phyloP scores from a whole-genome alignment of 1,139 yeast species.

The Yamadazyma dendronema region DNA sequence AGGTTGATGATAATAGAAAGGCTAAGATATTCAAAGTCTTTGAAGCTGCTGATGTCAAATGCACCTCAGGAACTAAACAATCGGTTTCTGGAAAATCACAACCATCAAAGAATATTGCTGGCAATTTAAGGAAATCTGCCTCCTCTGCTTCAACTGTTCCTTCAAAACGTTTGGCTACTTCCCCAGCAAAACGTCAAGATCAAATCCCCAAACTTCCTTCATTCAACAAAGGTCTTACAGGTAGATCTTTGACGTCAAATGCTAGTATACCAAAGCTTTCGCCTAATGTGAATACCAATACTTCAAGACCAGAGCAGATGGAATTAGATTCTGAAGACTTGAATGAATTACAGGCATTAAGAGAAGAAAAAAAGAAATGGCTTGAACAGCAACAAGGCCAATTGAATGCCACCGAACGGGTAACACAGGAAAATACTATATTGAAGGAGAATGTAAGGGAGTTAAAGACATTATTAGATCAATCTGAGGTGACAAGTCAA shows the following conservation, averaged over 20 bases:
- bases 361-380: conserved; percentile 56
- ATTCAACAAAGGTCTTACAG: conserved; percentile 37
- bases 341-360: conserved; percentile 51
- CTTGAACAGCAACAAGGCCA: conserved; percentile 41
- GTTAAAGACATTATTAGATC: conserved; percentile 33
- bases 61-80: conserved; percentile 22
- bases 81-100: conserved; percentile 2
- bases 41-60: conserved; percentile 56
- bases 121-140: not conserved
- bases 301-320: conserved; percentile 10
- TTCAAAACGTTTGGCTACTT: conserved; percentile 62
- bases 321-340: conserved; percentile 23
- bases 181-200: conserved; percentile 55
- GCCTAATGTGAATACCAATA: conserved; percentile 5
- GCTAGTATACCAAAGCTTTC: conserved; percentile 11
- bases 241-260: conserved; percentile 30
- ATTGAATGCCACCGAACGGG: conserved; percentile 36
- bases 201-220: conserved; percentile 27
- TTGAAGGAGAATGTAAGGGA: conserved; percentile 43
- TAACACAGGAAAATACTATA: conserved; percentile 42
- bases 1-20: conserved; percentile 72
- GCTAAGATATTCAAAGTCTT: conserved; percentile 62
- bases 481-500: conserved; percentile 48
- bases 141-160: conserved; percentile 37
- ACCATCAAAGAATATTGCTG: too few relatives aligned